These are phyloP conservation scores for Fusarium compactum DNA, from an alignment of 2,329 filamentous ascomycete species.

Conservation along the genomic window DNA sequence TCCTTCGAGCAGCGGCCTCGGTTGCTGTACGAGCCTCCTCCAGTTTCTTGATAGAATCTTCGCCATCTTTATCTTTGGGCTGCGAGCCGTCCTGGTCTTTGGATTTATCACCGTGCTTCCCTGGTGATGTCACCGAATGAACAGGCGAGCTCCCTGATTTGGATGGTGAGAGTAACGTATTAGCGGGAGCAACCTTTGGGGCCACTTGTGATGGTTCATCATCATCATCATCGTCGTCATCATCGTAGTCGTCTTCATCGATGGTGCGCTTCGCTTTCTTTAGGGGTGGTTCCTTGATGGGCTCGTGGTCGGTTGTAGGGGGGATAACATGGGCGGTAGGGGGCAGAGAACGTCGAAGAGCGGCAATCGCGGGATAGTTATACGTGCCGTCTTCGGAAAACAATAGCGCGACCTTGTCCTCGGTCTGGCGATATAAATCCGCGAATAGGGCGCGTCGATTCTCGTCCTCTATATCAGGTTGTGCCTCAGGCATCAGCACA, in stretches of 20 bases:
- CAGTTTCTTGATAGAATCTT: slow-evolving; percentile 91
- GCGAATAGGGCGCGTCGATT: slow-evolving; percentile 79
- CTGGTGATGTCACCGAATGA: slow-evolving; percentile 71
- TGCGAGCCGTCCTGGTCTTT: slow-evolving; percentile 63
- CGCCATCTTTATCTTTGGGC: slow-evolving; percentile 75
- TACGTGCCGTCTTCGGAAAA: slow-evolving; percentile 72
- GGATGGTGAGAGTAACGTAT: slow-evolving; percentile 73
- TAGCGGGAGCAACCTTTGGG: slow-evolving; percentile 65
- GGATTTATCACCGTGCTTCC: slow-evolving; percentile 66
- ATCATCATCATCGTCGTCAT: slow-evolving; percentile 83
- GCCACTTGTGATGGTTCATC: slow-evolving; percentile 64
- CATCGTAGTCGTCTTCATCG: slow-evolving; percentile 87
- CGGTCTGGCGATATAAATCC: slow-evolving; percentile 80
- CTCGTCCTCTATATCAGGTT: slow-evolving; percentile 73
- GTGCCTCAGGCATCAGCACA: slow-evolving; percentile 71
- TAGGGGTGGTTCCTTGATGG: slow-evolving; percentile 69
- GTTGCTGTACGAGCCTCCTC: slow-evolving; percentile 92
- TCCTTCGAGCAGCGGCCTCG: slow-evolving; percentile 88
- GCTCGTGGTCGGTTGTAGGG: slow-evolving; percentile 69
- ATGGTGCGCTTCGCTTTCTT: slow-evolving; percentile 84
- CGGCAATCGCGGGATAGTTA: slow-evolving; percentile 65
- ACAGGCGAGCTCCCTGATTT: slow-evolving; percentile 77
- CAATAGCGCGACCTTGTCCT: slow-evolving; percentile 81
- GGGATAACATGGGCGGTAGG: slow-evolving; percentile 60
- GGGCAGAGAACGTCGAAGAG: slow-evolving; percentile 60